phyloP scores from a whole-genome alignment of 2,329 filamentous ascomycete species.

The Acephala macrosclerotiorum region DNA sequence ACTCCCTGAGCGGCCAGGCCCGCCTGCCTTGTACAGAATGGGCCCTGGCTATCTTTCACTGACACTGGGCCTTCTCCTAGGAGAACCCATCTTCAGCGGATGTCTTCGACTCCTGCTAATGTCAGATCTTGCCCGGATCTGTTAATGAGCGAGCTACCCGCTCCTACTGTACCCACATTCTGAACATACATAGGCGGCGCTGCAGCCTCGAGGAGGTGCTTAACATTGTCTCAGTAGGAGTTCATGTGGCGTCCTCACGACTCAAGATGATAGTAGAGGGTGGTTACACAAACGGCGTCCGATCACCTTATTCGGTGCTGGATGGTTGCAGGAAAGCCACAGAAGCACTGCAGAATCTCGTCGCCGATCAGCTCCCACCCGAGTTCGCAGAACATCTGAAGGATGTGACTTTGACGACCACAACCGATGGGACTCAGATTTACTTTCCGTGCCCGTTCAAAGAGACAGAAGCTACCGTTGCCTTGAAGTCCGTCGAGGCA shows the following conservation, averaged over 20 bases:
- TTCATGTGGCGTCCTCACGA: conserved; percentile 7
- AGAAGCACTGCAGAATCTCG: conserved; percentile 26
- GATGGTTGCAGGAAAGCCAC: conserved; percentile 38
- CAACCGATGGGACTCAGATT: conserved; percentile 38
- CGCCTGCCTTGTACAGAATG: background rate
- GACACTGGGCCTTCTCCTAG: background rate
- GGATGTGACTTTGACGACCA: conserved; percentile 37
- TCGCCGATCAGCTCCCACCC: conserved; percentile 33
- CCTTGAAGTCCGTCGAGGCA: conserved; percentile 53
- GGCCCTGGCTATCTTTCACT: background rate
- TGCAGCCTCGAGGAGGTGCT: conserved; percentile 1
- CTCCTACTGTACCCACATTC: background rate
- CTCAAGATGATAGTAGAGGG: conserved; percentile 11
- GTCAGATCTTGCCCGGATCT: background rate
- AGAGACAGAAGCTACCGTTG: conserved; percentile 53
- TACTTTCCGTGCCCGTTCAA: conserved; percentile 58
- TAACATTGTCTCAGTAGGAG: conserved; percentile 7
- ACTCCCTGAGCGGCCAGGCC: background rate
- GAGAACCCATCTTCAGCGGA: background rate
- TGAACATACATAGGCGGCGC: conserved; percentile 2
- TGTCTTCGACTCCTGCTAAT: background rate
- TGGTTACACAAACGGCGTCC: conserved; percentile 18
- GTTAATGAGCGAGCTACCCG: background rate
- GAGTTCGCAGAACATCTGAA: conserved; percentile 35
- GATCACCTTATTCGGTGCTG: conserved; percentile 36